Evolutionary conservation across 257 asterid species (phyloP).

Genomic region (Osmanthus fragrans): DNA sequence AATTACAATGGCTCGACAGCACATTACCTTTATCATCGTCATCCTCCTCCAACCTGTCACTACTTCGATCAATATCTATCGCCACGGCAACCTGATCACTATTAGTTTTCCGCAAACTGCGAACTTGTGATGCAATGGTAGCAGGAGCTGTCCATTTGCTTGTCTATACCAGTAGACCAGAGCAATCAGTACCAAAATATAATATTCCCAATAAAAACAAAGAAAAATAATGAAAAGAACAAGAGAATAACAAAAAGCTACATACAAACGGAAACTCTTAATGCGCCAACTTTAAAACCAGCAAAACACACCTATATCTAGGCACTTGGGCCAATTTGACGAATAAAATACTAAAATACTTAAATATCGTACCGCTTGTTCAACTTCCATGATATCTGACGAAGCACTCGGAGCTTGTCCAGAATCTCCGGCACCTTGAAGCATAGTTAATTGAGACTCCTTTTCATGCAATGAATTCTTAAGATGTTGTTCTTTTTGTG

Average conservation of each 20-base stretch:
- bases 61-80: constrained; percentile 67
- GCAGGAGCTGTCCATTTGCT: constrained; percentile 61
- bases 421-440: constrained; percentile 62
- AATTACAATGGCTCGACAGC: constrained; percentile 15
- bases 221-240: not conserved
- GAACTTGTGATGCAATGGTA: constrained; percentile 72
- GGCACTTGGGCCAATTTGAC: constrained; percentile 14
- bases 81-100: constrained; percentile 91
- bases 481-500: constrained; percentile 58
- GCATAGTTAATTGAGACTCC: constrained; percentile 67
- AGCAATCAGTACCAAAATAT: constrained; percentile 24
- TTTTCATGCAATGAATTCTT: constrained; percentile 64
- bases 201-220: constrained; percentile 19
- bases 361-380: constrained; percentile 62
- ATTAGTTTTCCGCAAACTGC: constrained; percentile 85
- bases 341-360: constrained; percentile 19
- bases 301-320: constrained; percentile 3
- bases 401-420: constrained; percentile 48
- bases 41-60: constrained; percentile 65
- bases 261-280: not conserved
- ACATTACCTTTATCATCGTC: constrained; percentile 90
- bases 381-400: constrained; percentile 89
- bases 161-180: constrained; percentile 49
- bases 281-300: not conserved
- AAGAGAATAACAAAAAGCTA: not conserved